phyloP scores from a whole-genome alignment of 2,329 filamentous ascomycete species.

The Claviceps fusiformis region DNA sequence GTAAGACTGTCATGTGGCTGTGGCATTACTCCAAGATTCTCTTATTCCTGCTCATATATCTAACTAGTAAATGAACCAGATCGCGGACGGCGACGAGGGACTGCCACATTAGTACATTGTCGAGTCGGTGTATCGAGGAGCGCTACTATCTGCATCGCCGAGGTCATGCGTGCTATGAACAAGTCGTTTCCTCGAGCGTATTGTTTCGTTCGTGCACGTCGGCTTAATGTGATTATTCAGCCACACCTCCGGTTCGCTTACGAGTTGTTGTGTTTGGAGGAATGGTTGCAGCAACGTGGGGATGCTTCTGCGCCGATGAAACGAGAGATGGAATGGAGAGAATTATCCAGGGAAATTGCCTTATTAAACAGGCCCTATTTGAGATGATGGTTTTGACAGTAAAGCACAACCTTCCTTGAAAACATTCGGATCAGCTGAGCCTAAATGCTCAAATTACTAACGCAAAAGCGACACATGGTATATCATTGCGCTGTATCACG shows the following conservation, averaged over 20 bases:
- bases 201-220: conserved; percentile 83
- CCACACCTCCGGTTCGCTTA: conserved; percentile 91
- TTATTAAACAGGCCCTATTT: conserved; percentile 92
- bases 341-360: conserved; percentile 79
- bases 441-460: neutral
- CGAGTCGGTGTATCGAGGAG: conserved; percentile 90
- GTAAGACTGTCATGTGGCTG: conserved; percentile 31
- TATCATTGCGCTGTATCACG: neutral
- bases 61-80: conserved; percentile 36
- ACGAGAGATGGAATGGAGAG: conserved; percentile 82
- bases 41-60: neutral
- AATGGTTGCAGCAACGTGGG: conserved; percentile 47
- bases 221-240: conserved; percentile 96
- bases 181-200: conserved; percentile 87
- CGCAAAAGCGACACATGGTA: neutral
- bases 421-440: neutral
- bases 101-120: conserved; percentile 87
- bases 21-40: neutral
- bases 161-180: conserved; percentile 74
- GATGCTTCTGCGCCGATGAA: conserved; percentile 33
- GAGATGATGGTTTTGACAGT: conserved; percentile 18
- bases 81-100: conserved; percentile 60
- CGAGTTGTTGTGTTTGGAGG: conserved; percentile 93
- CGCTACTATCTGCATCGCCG: conserved; percentile 96
- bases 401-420: neutral